Evolutionary conservation across 495 filamentous ascomycete genomes (phyloP).

Genomic region (Neurospora hispaniola): DNA sequence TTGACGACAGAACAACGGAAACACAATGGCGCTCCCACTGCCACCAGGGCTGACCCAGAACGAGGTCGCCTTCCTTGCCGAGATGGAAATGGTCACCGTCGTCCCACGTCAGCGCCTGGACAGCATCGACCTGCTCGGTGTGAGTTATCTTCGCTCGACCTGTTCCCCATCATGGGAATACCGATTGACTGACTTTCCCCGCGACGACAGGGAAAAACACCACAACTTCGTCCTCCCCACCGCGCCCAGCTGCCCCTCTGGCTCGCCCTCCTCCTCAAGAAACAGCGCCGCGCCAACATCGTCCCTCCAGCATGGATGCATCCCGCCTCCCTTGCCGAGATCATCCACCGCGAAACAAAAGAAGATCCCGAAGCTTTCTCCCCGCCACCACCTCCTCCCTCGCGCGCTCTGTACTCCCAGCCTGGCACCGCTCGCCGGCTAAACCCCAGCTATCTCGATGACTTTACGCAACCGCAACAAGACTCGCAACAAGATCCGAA

Average conservation of each 20-base stretch:
- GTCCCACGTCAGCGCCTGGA: conserved; percentile 87
- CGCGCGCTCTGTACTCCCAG: conserved; percentile 25
- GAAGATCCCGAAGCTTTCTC: conserved; percentile 57
- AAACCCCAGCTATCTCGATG: neutral
- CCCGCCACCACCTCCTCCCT: conserved; percentile 54
- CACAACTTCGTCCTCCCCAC: conserved; percentile 67
- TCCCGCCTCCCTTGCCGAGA: conserved; percentile 55
- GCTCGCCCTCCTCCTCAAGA: conserved; percentile 95
- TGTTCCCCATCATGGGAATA: conserved; percentile 1
- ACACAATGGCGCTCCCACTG: conserved; percentile 69
- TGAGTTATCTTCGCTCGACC: conserved; percentile 38
- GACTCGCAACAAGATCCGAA: neutral
- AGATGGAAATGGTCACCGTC: conserved; percentile 91
- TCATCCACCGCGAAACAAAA: conserved; percentile 73
- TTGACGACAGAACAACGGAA: neutral
- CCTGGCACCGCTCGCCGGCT: conserved; percentile 22
- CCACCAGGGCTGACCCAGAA: conserved; percentile 74
- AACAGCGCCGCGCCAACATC: conserved; percentile 90
- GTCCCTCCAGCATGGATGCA: conserved; percentile 81
- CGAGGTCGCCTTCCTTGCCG: conserved; percentile 91
- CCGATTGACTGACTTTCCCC: neutral
- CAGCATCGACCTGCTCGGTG: conserved; percentile 69
- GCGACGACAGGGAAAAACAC: conserved; percentile 57
- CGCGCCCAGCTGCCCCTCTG: conserved; percentile 77
- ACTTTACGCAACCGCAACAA: neutral